These are phyloP conservation scores for Rubroboletus pulcherrimus DNA, from an alignment of 768 basidiomycete species.

Conservation along the genomic window DNA sequence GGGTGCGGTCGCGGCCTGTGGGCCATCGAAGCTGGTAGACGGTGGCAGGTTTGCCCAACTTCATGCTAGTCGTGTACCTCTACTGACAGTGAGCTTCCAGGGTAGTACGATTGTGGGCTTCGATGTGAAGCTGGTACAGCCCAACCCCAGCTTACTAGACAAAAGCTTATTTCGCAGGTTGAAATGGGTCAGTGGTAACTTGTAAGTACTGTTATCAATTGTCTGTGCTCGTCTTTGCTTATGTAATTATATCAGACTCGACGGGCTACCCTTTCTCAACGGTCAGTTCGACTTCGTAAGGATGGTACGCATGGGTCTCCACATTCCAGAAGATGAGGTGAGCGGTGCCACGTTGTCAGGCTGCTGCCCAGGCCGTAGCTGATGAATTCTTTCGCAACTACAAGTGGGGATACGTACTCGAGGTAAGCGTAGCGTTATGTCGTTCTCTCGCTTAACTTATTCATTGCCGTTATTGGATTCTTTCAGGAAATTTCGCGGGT, in stretches of 20 bases:
- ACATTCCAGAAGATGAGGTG: constrained; percentile 70
- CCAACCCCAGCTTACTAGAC: constrained; percentile 36
- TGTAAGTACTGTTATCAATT: constrained; percentile 53
- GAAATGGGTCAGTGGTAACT: constrained; percentile 64
- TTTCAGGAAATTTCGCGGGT: constrained; percentile 64
- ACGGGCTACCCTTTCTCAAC: constrained; percentile 57
- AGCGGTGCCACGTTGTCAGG: constrained; percentile 9
- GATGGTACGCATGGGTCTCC: constrained; percentile 59
- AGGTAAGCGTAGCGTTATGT: constrained; percentile 39
- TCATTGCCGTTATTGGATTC: constrained; percentile 1
- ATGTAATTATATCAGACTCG: constrained; percentile 43
- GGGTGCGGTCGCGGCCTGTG: constrained; percentile 73
- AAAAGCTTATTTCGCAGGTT: constrained; percentile 46
- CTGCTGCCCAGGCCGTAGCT: constrained; percentile 4
- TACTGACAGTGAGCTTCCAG: constrained; percentile 31
- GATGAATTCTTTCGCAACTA: constrained; percentile 14
- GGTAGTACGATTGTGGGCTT: constrained; percentile 54
- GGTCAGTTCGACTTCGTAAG: constrained; percentile 64
- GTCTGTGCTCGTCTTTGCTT: constrained; percentile 1
- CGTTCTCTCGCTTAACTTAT: constrained; percentile 15
- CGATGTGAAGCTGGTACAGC: constrained; percentile 55
- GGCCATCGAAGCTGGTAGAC: constrained; percentile 63
- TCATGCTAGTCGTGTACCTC: neutral
- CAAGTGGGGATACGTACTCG: constrained; percentile 63
- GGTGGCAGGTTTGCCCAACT: constrained; percentile 52